These are phyloP conservation scores for Mycena chlorophos DNA, from an alignment of 768 basidiomycete species.

Conservation along the genomic window DNA sequence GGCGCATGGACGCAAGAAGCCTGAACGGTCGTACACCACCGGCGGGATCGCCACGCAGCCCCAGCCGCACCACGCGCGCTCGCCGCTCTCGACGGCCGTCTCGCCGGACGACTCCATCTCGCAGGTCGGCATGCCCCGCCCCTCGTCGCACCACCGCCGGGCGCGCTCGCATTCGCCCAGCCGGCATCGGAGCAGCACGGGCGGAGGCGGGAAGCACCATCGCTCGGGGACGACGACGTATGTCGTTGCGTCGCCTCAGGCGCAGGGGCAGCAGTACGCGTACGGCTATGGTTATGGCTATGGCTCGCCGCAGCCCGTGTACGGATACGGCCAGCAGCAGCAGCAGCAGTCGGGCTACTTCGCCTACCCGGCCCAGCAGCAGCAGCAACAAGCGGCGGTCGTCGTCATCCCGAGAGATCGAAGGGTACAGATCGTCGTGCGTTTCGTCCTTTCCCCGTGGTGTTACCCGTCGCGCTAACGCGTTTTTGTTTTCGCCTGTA, in stretches of 20 bases:
- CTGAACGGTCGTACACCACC: background rate
- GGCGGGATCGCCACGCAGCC: background rate
- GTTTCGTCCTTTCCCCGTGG: background rate
- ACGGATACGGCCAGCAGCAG: background rate
- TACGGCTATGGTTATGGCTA: background rate
- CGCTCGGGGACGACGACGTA: background rate
- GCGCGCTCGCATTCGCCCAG: background rate
- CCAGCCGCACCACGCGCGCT: background rate
- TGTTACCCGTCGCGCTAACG: background rate
- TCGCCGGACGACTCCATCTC: conserved; percentile 1
- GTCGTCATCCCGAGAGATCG: background rate
- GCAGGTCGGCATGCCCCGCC: background rate
- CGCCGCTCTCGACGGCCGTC: background rate
- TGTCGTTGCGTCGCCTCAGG: background rate
- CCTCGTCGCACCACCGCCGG: background rate
- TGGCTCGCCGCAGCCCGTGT: background rate
- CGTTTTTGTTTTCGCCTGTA: background rate
- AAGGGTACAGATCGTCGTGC: conserved; percentile 1
- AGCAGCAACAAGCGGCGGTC: background rate
- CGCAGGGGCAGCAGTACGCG: background rate
- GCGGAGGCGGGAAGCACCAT: background rate
- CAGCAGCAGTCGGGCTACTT: background rate
- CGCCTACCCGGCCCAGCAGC: background rate
- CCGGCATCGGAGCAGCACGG: background rate
- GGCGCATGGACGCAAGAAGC: background rate